Evolutionary conservation across 345 rosid species (phyloP).

Genomic region (Camelina hispida): DNA sequence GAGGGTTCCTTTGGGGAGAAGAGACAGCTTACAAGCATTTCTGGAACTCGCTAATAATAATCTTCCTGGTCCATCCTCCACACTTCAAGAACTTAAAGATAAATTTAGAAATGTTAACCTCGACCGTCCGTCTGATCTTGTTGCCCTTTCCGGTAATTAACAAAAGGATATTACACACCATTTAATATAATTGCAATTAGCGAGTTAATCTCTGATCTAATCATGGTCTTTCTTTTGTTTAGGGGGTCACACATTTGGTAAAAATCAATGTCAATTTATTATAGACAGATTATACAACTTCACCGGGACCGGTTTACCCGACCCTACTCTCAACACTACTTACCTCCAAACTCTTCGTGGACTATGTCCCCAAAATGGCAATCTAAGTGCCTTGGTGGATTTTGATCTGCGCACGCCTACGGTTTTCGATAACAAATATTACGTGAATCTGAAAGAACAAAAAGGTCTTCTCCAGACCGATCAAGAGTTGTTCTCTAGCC

Average conservation of each 20-base stretch:
- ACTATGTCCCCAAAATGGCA: slow-evolving; percentile 56
- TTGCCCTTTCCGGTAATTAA: slow-evolving; percentile 37
- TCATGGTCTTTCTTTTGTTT: background rate
- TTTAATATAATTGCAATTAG: background rate
- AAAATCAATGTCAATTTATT: slow-evolving; percentile 57
- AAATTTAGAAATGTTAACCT: no score
- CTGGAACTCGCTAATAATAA: background rate
- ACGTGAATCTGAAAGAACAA: slow-evolving; percentile 48
- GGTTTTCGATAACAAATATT: slow-evolving; percentile 49
- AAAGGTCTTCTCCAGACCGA: slow-evolving; percentile 65
- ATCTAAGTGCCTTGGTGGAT: slow-evolving; percentile 44
- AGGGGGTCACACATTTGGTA: slow-evolving; percentile 72
- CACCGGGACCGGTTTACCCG: slow-evolving; percentile 46
- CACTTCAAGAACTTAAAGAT: no score
- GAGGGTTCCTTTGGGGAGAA: slow-evolving; percentile 45
- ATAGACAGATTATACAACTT: slow-evolving; percentile 59
- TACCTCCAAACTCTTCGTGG: slow-evolving; percentile 51
- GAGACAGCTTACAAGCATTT: slow-evolving; percentile 45
- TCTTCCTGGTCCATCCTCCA: no score
- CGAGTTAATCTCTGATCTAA: background rate
- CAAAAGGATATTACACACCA: no score
- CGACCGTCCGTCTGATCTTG: no score
- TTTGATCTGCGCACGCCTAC: slow-evolving; percentile 60
- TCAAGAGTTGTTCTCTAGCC: slow-evolving; percentile 62
- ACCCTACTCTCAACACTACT: slow-evolving; percentile 51